Base-by-base conservation (phyloP, 2,329 filamentous ascomycete genomes). In the Fusarium heterosporum region DNA sequence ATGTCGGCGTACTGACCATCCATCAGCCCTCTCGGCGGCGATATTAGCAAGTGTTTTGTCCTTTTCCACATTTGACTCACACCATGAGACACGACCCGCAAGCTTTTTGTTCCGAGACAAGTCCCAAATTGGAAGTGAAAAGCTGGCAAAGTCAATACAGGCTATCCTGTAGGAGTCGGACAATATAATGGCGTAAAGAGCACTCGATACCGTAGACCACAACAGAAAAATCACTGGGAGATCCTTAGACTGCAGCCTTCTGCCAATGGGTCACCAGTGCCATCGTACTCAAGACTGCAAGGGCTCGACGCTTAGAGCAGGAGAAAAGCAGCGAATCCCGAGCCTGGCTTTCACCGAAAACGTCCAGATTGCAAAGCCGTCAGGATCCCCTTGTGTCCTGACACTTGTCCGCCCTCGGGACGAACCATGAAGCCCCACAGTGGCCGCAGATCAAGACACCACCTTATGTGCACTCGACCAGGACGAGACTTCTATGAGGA, bases 401-500 rank as follows among this genome's bases (percentile, higher is more conserved):
- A 79, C 77, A 77, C 72, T 77, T 78, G 75, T 77, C 74, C 69
- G 69, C 66, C 72, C 61, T 74, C 72, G 74, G 75, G 73, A 79
- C 75, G 76, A 79, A 78, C 75, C 72, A 79, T 73, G 64, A 73
- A 50, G 76, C 72, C 76, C 79, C 77, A 79, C 78, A 75, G 62
- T 71, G 78, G 77, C 77, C 78, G 79, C 78, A 78, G 73, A 76
- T 76, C 75, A 71, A 75, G 75, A 67, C 75, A 72, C 77, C 75
- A 69, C 66, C 66, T 72, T 66, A 66, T 72, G 62, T 66, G 56
- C 61, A 55, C 63, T 70, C 41, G 56, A 69, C 65, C 65, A 55
- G 66, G 57, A 64, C 50, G 63, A 69, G 51, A 51, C 61, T 58
- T 64, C 58, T 48, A 62, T 40, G 59, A 60, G 60, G 63, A 56